Percentiles rank a stretch among this genome's conserved stretches.
phyloP scores from a whole-genome alignment of 345 rosid genomes.

The Durio zibethinus region DNA sequence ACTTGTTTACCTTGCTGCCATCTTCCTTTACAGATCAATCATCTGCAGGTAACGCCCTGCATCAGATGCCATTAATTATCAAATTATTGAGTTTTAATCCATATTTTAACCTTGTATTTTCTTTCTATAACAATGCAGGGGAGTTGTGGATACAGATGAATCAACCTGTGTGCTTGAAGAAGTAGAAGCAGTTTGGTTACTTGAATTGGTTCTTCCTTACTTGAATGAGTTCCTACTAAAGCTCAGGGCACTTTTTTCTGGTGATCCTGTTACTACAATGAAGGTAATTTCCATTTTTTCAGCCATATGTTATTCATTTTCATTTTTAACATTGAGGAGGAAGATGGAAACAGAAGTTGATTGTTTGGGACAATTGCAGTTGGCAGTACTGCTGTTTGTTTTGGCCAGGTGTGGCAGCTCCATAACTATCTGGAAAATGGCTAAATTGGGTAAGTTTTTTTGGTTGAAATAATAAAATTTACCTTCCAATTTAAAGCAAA shows the following conservation, averaged over 20 bases:
- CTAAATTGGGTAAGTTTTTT: conserved; percentile 61
- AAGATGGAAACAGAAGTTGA: conserved; percentile 18
- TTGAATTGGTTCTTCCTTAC: conserved; percentile 76
- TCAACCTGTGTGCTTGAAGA: conserved; percentile 59
- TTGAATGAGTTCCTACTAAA: conserved; percentile 66
- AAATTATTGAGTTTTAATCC: background rate
- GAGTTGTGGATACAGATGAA: conserved; percentile 40
- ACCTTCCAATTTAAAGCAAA: background rate
- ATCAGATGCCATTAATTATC: background rate
- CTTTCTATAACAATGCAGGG: conserved; percentile 34
- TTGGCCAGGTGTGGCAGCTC: conserved; percentile 83
- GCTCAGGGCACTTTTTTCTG: conserved; percentile 80
- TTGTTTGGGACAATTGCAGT: conserved; percentile 45
- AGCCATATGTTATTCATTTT: background rate
- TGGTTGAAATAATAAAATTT: background rate
- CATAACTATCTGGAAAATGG: conserved; percentile 81
- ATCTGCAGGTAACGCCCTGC: conserved; percentile 48
- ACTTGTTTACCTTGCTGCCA: conserved; percentile 68
- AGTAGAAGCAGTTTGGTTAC: conserved; percentile 68
- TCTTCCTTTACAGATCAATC: conserved; percentile 59
- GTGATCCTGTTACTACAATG: conserved; percentile 89
- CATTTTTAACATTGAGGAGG: background rate
- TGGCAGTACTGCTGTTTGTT: conserved; percentile 81
- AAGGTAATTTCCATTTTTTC: conserved; percentile 47
- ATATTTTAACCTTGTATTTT: background rate